phyloP scores from a whole-genome alignment of 345 rosid genomes.

The Carallia brachiata region DNA sequence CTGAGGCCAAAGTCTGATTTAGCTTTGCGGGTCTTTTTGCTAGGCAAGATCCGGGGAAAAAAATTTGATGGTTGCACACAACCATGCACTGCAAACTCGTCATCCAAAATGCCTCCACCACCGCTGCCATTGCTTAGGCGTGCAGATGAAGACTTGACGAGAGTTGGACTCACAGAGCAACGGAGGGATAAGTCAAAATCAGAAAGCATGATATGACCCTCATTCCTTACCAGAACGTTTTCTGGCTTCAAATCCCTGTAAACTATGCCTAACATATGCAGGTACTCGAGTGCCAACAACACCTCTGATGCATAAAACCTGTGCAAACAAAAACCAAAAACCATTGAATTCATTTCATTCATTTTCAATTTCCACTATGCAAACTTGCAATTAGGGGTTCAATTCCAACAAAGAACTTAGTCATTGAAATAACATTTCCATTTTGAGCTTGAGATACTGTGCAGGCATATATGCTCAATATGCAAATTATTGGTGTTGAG shows the following conservation, averaged over 20 bases:
- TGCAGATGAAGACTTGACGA: constrained; percentile 79
- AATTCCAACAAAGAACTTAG: no score
- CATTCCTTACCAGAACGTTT: constrained; percentile 79
- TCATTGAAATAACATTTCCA: no score
- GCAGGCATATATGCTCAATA: no score
- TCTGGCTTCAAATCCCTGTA: constrained; percentile 91
- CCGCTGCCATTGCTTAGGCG: constrained; percentile 27
- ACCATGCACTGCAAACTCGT: constrained; percentile 54
- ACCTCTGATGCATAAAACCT: constrained; percentile 93
- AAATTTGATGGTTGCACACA: constrained; percentile 74
- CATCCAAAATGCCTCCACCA: constrained; percentile 52
- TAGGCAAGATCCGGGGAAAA: constrained; percentile 72
- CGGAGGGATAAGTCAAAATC: constrained; percentile 89
- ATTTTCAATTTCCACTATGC: background rate
- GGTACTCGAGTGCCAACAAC: constrained; percentile 78
- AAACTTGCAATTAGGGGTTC: no score
- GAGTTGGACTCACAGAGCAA: constrained; percentile 79
- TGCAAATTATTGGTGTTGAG: no score
- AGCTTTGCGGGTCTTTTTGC: constrained; percentile 75
- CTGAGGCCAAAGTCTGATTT: constrained; percentile 74
- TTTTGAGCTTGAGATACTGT: no score
- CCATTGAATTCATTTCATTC: background rate
- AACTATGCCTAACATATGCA: constrained; percentile 94
- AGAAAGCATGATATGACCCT: constrained; percentile 91
- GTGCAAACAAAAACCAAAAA: background rate